These are phyloP conservation scores for Chernovozyma aurita DNA, from an alignment of 1,139 yeast genomes.

Conservation along the genomic window DNA sequence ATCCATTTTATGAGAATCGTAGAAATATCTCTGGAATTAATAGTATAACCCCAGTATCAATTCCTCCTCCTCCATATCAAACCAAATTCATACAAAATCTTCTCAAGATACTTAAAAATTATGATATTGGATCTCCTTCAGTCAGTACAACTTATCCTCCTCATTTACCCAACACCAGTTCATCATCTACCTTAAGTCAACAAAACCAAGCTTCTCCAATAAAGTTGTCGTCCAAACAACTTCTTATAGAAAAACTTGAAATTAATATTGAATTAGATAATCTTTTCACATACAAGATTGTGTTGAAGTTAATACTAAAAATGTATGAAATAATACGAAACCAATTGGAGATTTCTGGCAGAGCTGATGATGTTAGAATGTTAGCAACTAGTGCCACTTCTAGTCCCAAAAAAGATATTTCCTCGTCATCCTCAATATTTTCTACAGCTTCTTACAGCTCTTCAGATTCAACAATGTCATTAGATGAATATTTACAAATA, in stretches of 20 bases:
- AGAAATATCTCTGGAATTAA: slow-evolving; percentile 1
- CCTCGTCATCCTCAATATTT: slow-evolving; percentile 28
- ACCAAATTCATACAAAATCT: slow-evolving; percentile 34
- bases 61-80: slow-evolving; percentile 24
- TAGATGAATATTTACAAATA: slow-evolving; percentile 32
- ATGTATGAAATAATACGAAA: slow-evolving; percentile 23
- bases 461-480: slow-evolving; percentile 19
- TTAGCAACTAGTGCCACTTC: not conserved
- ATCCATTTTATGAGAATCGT: slow-evolving; percentile 6
- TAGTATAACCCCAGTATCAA: not conserved
- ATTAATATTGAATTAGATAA: slow-evolving; percentile 40
- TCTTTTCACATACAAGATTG: slow-evolving; percentile 36
- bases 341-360: slow-evolving; percentile 11
- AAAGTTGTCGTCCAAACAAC: slow-evolving; percentile 37
- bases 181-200: slow-evolving; percentile 4
- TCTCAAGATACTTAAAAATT: slow-evolving; percentile 32
- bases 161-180: slow-evolving; percentile 5
- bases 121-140: slow-evolving; percentile 30
- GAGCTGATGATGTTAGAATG: not conserved
- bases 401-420: not conserved
- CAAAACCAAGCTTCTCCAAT: slow-evolving; percentile 30
- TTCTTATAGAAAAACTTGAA: slow-evolving; percentile 43
- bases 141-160: slow-evolving; percentile 7
- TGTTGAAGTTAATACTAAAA: slow-evolving; percentile 27
- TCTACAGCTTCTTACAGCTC: slow-evolving; percentile 25